Conservation (phyloP, 2,329 filamentous ascomycete genomes). For the Trichoderma arundinaceum region DNA sequence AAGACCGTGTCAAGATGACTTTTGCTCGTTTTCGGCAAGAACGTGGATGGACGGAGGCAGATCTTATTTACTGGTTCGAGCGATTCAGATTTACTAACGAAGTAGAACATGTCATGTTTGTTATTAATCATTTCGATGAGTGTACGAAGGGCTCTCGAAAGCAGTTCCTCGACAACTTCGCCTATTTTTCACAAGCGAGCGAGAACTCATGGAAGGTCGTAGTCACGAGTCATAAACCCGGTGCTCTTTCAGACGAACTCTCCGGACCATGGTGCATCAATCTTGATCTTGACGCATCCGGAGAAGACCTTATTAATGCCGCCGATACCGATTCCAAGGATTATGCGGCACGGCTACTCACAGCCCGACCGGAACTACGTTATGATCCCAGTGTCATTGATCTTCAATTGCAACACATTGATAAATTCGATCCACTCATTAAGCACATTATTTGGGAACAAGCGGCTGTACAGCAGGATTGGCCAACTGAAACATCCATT, state of each 20-base stretch:
- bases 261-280: conserved; percentile 23
- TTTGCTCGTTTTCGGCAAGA: conserved; percentile 27
- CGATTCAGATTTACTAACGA: conserved; percentile 30
- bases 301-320: background rate
- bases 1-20: conserved; percentile 22
- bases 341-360: conserved; percentile 24
- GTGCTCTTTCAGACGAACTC: conserved; percentile 28
- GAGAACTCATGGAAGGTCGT: conserved; percentile 31
- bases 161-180: conserved; percentile 31
- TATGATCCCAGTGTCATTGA: conserved; percentile 10
- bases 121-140: conserved; percentile 32
- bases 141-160: conserved; percentile 32
- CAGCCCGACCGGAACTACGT: conserved; percentile 31
- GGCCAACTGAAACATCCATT: conserved; percentile 23
- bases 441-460: conserved; percentile 29
- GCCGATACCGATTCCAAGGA: background rate
- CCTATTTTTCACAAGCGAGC: conserved; percentile 24
- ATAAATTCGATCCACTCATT: conserved; percentile 24
- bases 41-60: conserved; percentile 33
- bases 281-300: conserved; percentile 19
- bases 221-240: conserved; percentile 31
- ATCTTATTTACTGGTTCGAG: conserved; percentile 31
- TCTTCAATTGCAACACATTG: conserved; percentile 36
- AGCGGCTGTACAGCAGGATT: conserved; percentile 20
- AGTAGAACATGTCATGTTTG: conserved; percentile 31